Evolutionary conservation across 2,329 filamentous ascomycete genomes (phyloP).

Genomic region (Cladorrhinum sp.): DNA sequence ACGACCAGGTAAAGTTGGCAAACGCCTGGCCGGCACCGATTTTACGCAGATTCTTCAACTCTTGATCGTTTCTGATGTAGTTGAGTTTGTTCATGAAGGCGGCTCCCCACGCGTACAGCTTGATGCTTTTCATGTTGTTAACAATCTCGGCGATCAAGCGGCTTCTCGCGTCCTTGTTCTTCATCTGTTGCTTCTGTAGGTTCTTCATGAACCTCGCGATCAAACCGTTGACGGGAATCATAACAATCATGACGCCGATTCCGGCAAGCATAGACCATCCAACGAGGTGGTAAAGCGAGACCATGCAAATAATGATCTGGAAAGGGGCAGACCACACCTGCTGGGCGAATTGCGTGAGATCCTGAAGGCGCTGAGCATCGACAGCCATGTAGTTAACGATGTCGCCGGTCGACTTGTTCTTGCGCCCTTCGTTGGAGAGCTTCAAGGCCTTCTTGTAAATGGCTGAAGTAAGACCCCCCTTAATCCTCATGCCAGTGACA

Average conservation of each 20-base stretch:
- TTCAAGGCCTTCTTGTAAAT: conserved; percentile 91
- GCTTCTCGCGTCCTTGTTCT: conserved; percentile 94
- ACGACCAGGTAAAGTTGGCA: conserved; percentile 97
- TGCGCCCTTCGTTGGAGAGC: conserved; percentile 88
- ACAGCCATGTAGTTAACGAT: conserved; percentile 99
- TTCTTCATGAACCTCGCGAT: conserved; percentile 93
- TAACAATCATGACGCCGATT: conserved; percentile 90
- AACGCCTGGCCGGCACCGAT: conserved; percentile 93
- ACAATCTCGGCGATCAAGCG: conserved; percentile 95
- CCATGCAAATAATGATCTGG: conserved; percentile 93
- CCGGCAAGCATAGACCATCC: conserved; percentile 95
- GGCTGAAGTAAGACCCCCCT: conserved; percentile 80
- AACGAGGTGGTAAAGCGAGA: conserved; percentile 92
- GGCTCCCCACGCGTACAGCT: conserved; percentile 94
- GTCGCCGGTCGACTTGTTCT: conserved; percentile 87
- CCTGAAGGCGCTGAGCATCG: conserved; percentile 90
- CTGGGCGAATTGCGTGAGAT: conserved; percentile 91
- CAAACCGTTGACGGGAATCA: conserved; percentile 93
- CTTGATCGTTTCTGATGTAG: conserved; percentile 90
- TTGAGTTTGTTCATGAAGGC: conserved; percentile 98
- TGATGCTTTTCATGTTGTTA: conserved; percentile 99
- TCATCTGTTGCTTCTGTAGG: conserved; percentile 95
- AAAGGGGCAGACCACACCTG: conserved; percentile 97
- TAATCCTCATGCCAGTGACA: conserved; percentile 94
- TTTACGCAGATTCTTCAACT: conserved; percentile 91